A percentile compares a stretch with the other conserved stretches of the same genome.
These are phyloP conservation scores for Lactarius trivialis DNA, from an alignment of 768 basidiomycete species.

Conservation along the genomic window DNA sequence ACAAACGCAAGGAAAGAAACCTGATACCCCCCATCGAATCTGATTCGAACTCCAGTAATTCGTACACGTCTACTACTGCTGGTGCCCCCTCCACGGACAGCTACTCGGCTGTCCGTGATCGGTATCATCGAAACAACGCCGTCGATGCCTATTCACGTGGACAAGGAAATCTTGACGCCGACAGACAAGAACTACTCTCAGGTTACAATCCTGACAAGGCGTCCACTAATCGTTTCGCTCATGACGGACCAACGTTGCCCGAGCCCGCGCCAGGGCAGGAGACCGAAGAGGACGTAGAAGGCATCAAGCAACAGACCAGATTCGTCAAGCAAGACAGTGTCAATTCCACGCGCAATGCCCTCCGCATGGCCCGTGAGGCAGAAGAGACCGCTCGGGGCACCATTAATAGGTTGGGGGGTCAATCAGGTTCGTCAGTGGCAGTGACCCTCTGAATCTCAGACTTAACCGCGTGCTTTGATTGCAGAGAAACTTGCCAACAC, in stretches of 20 bases:
- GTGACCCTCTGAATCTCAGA: not conserved
- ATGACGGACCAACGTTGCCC: slow-evolving; percentile 45
- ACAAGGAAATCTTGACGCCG: slow-evolving; percentile 49
- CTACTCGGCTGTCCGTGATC: slow-evolving; percentile 29
- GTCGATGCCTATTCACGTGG: slow-evolving; percentile 65
- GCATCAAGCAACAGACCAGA: slow-evolving; percentile 88
- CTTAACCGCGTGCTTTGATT: slow-evolving; percentile 9
- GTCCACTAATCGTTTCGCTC: slow-evolving; percentile 52
- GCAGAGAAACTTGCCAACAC: slow-evolving; percentile 87
- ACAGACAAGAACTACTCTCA: slow-evolving; percentile 68
- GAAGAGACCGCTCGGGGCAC: slow-evolving; percentile 93
- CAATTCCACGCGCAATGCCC: slow-evolving; percentile 82
- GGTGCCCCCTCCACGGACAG: slow-evolving; percentile 12
- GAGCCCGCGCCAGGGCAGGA: slow-evolving; percentile 59
- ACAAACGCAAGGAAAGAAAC: slow-evolving; percentile 44
- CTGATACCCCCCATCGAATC: slow-evolving; percentile 62
- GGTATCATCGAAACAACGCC: slow-evolving; percentile 45
- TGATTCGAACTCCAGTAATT: slow-evolving; percentile 41
- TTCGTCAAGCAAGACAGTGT: slow-evolving; percentile 90
- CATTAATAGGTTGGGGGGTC: slow-evolving; percentile 74
- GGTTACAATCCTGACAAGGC: slow-evolving; percentile 59
- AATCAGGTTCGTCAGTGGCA: slow-evolving; percentile 64
- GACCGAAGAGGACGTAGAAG: slow-evolving; percentile 85
- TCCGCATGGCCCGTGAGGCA: slow-evolving; percentile 87
- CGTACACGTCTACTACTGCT: slow-evolving; percentile 27